These are phyloP conservation scores for Chlorella sorokiniana DNA, from an alignment of 139 green algal genomes.

Conservation along the genomic window DNA sequence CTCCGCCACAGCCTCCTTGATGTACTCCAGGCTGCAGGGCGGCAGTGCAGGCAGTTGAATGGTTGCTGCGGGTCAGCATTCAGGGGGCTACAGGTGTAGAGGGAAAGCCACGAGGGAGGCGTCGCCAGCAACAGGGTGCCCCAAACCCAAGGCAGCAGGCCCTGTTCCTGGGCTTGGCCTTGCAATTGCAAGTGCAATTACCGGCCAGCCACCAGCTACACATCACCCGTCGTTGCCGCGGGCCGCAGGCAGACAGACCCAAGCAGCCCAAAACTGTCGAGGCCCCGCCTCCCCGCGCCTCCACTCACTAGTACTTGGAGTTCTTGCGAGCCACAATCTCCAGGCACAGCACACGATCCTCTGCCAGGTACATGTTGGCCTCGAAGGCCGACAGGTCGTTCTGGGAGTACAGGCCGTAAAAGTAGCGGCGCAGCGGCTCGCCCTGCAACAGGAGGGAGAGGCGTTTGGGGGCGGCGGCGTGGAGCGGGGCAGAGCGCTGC, in stretches of 20 bases:
- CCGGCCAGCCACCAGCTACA: too few relatives aligned
- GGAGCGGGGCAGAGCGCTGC: too few relatives aligned
- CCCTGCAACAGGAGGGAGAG: conserved; percentile 10
- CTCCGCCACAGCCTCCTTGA: conserved; percentile 54
- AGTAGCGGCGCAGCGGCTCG: conserved; percentile 52
- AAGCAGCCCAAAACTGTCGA: not conserved
- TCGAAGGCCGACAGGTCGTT: conserved; percentile 51
- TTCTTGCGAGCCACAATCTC: conserved; percentile 53
- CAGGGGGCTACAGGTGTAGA: not conserved
- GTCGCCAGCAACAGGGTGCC: not conserved
- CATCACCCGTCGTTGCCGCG: too few relatives aligned
- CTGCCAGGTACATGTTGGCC: conserved; percentile 57
- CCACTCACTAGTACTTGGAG: conserved; percentile 42
- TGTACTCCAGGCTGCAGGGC: conserved; percentile 41
- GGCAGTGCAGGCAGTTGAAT: not conserved
- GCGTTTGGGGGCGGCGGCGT: too few relatives aligned
- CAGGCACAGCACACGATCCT: conserved; percentile 54
- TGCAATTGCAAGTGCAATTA: too few relatives aligned
- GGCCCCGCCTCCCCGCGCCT: not conserved
- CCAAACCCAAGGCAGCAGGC: too few relatives aligned
- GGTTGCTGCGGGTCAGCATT: not conserved
- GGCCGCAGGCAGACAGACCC: too few relatives aligned
- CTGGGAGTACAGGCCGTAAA: conserved; percentile 57
- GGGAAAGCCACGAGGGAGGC: not conserved
- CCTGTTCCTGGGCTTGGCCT: too few relatives aligned